Percentiles rank a stretch among this genome's conserved stretches.
phyloP scores from a whole-genome alignment of 345 rosid genomes.

The Bruguiera parviflora region DNA sequence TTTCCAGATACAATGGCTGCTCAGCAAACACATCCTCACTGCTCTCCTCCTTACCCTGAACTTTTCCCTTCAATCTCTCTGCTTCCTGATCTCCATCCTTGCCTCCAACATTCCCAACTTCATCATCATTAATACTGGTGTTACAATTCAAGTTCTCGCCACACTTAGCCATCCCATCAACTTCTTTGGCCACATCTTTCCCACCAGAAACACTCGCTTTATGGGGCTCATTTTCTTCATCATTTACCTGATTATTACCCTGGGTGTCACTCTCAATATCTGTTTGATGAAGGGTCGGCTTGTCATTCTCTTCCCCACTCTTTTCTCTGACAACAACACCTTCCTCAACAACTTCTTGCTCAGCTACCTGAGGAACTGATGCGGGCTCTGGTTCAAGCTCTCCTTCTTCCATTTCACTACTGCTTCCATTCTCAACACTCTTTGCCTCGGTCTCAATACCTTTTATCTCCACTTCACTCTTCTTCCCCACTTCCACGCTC shows the following conservation, averaged over 20 bases:
- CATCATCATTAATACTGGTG: constrained; percentile 17
- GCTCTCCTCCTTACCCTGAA: constrained; percentile 31
- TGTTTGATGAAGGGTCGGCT: constrained; percentile 14
- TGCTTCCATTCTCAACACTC: constrained; percentile 50
- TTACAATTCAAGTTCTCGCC: constrained; percentile 25
- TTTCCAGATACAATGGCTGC: constrained; percentile 27
- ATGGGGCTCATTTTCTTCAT: constrained; percentile 20
- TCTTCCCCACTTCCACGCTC: constrained; percentile 18
- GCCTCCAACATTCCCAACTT: constrained; percentile 13
- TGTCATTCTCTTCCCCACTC: constrained; percentile 18
- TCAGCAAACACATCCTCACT: constrained; percentile 26
- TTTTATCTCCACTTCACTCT: constrained; percentile 15
- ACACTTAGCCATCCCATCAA: constrained; percentile 29
- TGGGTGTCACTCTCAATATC: constrained; percentile 25
- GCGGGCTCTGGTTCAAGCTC: constrained; percentile 78
- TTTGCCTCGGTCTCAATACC: constrained; percentile 31
- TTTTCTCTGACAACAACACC: constrained; percentile 4
- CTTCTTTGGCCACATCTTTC: constrained; percentile 30
- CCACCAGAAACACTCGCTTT: constrained; percentile 25
- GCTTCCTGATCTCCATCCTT: constrained; percentile 26
- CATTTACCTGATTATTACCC: constrained; percentile 20
- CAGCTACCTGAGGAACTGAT: constrained; percentile 17
- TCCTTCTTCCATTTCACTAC: constrained; percentile 99
- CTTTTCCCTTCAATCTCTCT: constrained; percentile 26
- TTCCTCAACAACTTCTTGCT: constrained; percentile 4